Conservation (phyloP, 2,329 filamentous ascomycete genomes). For the Trichoderma sp. region DNA sequence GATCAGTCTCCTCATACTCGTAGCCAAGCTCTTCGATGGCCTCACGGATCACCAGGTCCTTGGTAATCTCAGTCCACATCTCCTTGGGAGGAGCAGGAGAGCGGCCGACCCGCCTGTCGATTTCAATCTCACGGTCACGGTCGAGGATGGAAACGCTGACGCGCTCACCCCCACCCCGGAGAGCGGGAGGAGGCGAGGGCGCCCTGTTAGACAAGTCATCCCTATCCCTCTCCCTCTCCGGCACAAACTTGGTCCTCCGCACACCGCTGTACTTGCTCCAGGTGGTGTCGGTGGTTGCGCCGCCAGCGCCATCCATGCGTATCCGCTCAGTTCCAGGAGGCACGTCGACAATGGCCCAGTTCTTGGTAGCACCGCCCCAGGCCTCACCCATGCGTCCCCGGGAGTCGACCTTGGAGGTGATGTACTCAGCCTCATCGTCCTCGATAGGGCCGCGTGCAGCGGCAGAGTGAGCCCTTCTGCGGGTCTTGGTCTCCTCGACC, state of each 20-base stretch:
- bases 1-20: conserved; percentile 85
- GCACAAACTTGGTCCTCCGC: conserved; percentile 70
- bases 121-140: conserved; percentile 51
- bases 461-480: conserved; percentile 55
- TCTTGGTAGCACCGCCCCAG: conserved; percentile 70
- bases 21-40: conserved; percentile 85
- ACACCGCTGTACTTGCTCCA: conserved; percentile 82
- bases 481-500: conserved; percentile 43
- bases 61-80: conserved; percentile 97
- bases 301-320: conserved; percentile 77
- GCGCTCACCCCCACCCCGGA: conserved; percentile 35
- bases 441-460: conserved; percentile 41
- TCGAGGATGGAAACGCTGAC: conserved; percentile 51
- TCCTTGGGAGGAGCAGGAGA: conserved; percentile 50
- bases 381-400: conserved; percentile 73
- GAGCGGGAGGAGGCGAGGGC: conserved; percentile 31
- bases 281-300: conserved; percentile 72
- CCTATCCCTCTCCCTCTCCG: conserved; percentile 51
- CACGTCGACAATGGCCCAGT: conserved; percentile 82
- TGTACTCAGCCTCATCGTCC: conserved; percentile 66
- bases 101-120: conserved; percentile 51
- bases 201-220: conserved; percentile 43
- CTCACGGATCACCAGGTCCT: conserved; percentile 83
- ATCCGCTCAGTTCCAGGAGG: conserved; percentile 81
- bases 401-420: conserved; percentile 55